These are phyloP conservation scores for Fraxinus greggii DNA, from an alignment of 305 asterid genomes.

Conservation along the genomic window DNA sequence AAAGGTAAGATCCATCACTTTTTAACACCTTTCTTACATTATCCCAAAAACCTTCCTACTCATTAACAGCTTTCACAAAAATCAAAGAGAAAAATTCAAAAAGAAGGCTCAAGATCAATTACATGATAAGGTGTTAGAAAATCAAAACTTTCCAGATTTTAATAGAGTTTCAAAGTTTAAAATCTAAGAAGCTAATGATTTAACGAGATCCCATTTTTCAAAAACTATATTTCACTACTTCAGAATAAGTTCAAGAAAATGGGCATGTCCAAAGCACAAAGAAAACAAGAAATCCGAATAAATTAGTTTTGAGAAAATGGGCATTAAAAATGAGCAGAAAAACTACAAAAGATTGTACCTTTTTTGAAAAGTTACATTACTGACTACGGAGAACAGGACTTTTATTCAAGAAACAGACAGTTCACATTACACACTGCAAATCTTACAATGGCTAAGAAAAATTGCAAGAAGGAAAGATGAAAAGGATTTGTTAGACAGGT, in stretches of 20 bases:
- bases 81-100: slow-evolving; percentile 26
- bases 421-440: slow-evolving; percentile 19
- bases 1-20: slow-evolving; percentile 59
- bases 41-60: slow-evolving; percentile 20
- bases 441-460: slow-evolving; percentile 22
- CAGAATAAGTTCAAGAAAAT: slow-evolving; percentile 35
- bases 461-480: slow-evolving; percentile 17
- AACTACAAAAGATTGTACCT: slow-evolving; percentile 24
- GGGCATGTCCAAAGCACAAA: slow-evolving; percentile 32
- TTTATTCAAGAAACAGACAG: slow-evolving; percentile 15
- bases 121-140: slow-evolving; percentile 46
- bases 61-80: slow-evolving; percentile 33
- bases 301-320: slow-evolving; percentile 32
- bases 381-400: slow-evolving; percentile 14
- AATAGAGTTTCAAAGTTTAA: slow-evolving; percentile 13
- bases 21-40: slow-evolving; percentile 39
- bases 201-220: slow-evolving; percentile 56
- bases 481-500: slow-evolving; percentile 8
- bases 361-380: slow-evolving; percentile 42
- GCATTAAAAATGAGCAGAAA: slow-evolving; percentile 28
- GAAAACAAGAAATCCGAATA: slow-evolving; percentile 22
- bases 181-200: slow-evolving; percentile 24
- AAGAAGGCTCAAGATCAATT: slow-evolving; percentile 36
- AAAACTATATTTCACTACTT: slow-evolving; percentile 19
- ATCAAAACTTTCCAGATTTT: slow-evolving; percentile 15